A percentile compares a stretch with the other conserved stretches of the same genome.
Evolutionary conservation across 2,329 filamentous ascomycete species (phyloP).

Genomic region (Aspergillus vadensis): DNA sequence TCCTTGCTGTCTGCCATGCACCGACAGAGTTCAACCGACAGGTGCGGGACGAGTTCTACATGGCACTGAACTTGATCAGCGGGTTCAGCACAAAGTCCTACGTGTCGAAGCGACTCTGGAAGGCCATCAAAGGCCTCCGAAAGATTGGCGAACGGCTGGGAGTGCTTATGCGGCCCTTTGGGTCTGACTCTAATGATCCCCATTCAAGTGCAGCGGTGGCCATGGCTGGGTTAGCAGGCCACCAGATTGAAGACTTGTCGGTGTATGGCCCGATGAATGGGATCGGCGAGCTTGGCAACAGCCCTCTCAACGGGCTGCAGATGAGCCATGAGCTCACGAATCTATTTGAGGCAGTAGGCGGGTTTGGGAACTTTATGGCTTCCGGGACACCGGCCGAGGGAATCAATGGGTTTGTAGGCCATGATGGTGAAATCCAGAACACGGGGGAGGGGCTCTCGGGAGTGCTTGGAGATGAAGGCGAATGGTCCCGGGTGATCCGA

Average conservation of each 20-base stretch:
- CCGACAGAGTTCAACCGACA: slow-evolving; percentile 61
- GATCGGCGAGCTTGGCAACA: slow-evolving; percentile 50
- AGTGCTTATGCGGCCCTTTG: slow-evolving; percentile 45
- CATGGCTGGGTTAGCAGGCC: slow-evolving; percentile 66
- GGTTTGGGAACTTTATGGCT: slow-evolving; percentile 47
- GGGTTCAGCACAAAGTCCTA: slow-evolving; percentile 63
- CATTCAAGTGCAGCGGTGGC: slow-evolving; percentile 65
- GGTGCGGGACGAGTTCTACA: slow-evolving; percentile 68
- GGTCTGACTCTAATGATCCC: slow-evolving; percentile 52
- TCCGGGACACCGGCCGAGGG: slow-evolving; percentile 36
- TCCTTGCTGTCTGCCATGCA: slow-evolving; percentile 66
- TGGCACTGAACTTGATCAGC: slow-evolving; percentile 65
- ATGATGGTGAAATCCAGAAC: slow-evolving; percentile 43
- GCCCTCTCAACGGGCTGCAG: slow-evolving; percentile 61
- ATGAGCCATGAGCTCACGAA: slow-evolving; percentile 63
- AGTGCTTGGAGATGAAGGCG: slow-evolving; percentile 59
- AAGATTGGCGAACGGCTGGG: slow-evolving; percentile 64
- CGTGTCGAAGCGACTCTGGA: slow-evolving; percentile 65
- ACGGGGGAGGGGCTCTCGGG: slow-evolving; percentile 48
- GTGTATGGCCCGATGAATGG: slow-evolving; percentile 48
- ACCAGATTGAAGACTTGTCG: slow-evolving; percentile 60
- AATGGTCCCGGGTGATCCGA: slow-evolving; percentile 60
- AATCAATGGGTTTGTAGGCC: slow-evolving; percentile 41
- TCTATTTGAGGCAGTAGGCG: slow-evolving; percentile 65
- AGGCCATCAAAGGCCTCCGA: slow-evolving; percentile 64